Evolutionary conservation across 495 filamentous ascomycete species (phyloP).

Genomic region (Hypoxylon rickii): DNA sequence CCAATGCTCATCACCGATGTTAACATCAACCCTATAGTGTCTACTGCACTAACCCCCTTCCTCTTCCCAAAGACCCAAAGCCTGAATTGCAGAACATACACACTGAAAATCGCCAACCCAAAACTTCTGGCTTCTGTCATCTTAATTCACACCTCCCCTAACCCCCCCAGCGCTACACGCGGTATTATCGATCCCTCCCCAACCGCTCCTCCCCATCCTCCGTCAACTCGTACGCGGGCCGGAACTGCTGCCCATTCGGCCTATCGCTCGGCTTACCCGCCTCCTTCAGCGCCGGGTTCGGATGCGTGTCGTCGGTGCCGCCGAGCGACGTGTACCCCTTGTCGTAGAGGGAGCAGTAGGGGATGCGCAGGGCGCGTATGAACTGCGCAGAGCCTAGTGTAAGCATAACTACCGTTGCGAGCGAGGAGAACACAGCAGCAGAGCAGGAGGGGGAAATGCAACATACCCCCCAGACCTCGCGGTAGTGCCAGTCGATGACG

Average conservation of each 20-base stretch:
- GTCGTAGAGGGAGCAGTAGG: conserved; percentile 87
- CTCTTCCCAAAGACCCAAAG: too few relatives aligned
- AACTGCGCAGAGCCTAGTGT: conserved; percentile 59
- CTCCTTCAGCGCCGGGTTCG: conserved; percentile 75
- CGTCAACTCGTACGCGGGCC: conserved; percentile 85
- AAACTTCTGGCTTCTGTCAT: background rate
- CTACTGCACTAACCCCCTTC: too few relatives aligned
- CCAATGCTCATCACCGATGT: too few relatives aligned
- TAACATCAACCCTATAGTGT: too few relatives aligned
- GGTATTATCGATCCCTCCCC: conserved; percentile 65
- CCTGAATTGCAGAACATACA: too few relatives aligned
- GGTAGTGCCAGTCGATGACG: conserved; percentile 96
- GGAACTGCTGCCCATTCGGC: conserved; percentile 51
- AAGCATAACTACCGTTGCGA: too few relatives aligned
- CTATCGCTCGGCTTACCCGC: conserved; percentile 37
- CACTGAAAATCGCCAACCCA: too few relatives aligned
- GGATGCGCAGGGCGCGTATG: conserved; percentile 74
- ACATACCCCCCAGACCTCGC: conserved; percentile 87
- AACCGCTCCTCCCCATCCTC: conserved; percentile 85
- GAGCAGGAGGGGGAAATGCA: background rate
- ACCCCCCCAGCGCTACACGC: background rate
- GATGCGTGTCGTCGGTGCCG: conserved; percentile 85
- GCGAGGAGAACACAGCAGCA: background rate
- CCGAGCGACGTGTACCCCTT: conserved; percentile 83
- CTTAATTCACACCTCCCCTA: background rate